phyloP scores from a whole-genome alignment of 208 protist species.

The Trypanosoma vivax region DNA sequence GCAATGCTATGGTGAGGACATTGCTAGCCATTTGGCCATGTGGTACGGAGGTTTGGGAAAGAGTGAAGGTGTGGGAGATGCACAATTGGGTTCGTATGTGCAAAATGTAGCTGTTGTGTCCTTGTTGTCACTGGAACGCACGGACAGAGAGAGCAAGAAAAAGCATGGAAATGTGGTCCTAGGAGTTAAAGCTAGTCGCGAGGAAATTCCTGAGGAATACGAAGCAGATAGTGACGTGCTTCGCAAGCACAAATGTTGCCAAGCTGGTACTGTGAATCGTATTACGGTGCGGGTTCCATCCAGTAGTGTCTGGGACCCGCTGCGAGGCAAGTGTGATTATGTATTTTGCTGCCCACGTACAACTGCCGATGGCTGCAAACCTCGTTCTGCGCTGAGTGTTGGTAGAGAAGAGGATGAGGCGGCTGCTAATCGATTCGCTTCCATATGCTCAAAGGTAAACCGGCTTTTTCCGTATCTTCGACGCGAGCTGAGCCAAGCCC shows the following conservation, averaged over 20 bases:
- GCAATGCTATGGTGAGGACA: constrained; percentile 10
- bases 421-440: constrained; percentile 40
- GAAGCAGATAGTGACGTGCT: background rate
- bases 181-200: background rate
- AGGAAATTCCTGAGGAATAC: background rate
- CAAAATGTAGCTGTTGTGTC: constrained; percentile 6
- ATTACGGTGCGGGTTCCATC: background rate
- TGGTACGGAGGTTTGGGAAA: background rate
- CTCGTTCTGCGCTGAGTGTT: constrained; percentile 29
- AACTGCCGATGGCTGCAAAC: constrained; percentile 53
- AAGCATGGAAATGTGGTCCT: background rate
- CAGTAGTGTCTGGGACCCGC: background rate
- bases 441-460: constrained; percentile 29
- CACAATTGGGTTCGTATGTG: background rate
- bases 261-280: constrained; percentile 9
- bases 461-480: constrained; percentile 34
- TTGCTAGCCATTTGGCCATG: constrained; percentile 5
- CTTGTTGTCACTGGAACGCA: background rate
- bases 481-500: constrained; percentile 28
- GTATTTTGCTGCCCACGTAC: constrained; percentile 57
- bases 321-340: constrained; percentile 22
- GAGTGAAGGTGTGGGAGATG: background rate
- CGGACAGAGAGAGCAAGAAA: background rate
- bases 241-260: background rate
- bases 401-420: constrained; percentile 11